A percentile compares a stretch with the other conserved stretches of the same genome.
Conservation (phyloP, 371 early-diverging fungal species). For the Mortierella sp. region DNA sequence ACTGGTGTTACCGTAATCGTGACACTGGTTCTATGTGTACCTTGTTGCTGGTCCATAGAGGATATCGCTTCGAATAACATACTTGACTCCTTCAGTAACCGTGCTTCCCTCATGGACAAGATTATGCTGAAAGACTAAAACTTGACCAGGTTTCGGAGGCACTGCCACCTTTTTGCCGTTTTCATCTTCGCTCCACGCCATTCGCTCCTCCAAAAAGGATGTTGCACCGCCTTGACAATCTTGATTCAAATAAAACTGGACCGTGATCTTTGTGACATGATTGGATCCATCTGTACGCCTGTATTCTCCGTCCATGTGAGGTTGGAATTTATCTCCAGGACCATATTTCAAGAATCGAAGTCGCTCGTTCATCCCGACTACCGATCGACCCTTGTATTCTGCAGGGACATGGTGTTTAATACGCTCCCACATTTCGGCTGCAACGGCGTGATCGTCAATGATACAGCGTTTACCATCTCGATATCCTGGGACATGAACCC, state of each 20-base stretch:
- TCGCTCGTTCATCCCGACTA: conserved; percentile 62
- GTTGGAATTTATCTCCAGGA: conserved; percentile 59
- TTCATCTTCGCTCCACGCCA: background rate
- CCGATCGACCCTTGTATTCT: conserved; percentile 26
- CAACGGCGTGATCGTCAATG: conserved; percentile 48
- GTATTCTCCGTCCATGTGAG: conserved; percentile 62
- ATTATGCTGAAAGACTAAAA: conserved; percentile 60
- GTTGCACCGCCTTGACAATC: conserved; percentile 62
- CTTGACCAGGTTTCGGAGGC: conserved; percentile 46
- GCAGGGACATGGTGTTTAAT: conserved; percentile 48
- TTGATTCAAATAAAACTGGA: conserved; percentile 62
- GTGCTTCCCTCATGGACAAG: conserved; percentile 55
- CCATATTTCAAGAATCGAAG: conserved; percentile 63
- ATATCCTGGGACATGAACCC: conserved; percentile 38
- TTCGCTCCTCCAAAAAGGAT: conserved; percentile 49
- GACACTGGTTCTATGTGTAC: background rate
- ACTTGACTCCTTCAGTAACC: conserved; percentile 48
- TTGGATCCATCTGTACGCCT: conserved; percentile 55
- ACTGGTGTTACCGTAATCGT: too few species aligned
- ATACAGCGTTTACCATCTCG: conserved; percentile 59
- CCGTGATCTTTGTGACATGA: conserved; percentile 58
- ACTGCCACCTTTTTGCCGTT: conserved; percentile 23
- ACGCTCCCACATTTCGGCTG: conserved; percentile 52
- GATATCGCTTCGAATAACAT: conserved; percentile 56
- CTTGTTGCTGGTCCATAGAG: conserved; percentile 35